Evolutionary conservation across 306 rosid genomes (phyloP).

Genomic region (Alnus rubra): DNA sequence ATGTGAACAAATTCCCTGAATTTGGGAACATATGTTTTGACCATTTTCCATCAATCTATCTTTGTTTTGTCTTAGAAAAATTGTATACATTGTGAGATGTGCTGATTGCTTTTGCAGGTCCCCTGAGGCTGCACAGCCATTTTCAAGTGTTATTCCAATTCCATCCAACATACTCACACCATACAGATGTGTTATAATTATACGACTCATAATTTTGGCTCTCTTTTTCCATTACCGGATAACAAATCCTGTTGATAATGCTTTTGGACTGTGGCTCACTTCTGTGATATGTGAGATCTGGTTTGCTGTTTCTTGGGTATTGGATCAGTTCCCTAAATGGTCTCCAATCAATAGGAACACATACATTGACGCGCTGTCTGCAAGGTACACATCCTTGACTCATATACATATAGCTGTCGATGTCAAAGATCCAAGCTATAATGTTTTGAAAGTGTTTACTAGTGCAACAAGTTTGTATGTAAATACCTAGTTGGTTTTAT

Average conservation of each 20-base stretch:
- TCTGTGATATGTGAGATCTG: constrained; percentile 95
- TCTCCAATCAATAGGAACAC: constrained; percentile 78
- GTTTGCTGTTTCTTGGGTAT: constrained; percentile 95
- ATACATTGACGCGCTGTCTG: constrained; percentile 64
- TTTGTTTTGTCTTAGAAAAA: neutral
- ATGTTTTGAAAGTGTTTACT: neutral
- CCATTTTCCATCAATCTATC: neutral
- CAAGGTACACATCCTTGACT: constrained; percentile 56
- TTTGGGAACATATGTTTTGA: neutral
- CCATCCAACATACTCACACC: constrained; percentile 65
- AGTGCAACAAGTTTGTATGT: neutral
- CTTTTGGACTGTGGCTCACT: constrained; percentile 94
- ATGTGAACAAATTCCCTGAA: neutral
- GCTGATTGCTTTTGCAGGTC: constrained; percentile 52
- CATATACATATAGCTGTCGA: neutral
- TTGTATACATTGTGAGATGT: neutral
- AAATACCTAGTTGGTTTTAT: neutral
- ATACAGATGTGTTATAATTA: constrained; percentile 63
- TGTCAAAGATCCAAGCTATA: neutral
- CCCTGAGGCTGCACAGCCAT: constrained; percentile 57
- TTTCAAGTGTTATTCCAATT: constrained; percentile 65
- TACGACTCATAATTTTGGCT: constrained; percentile 69
- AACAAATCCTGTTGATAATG: constrained; percentile 91
- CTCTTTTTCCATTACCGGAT: constrained; percentile 95
- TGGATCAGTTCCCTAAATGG: constrained; percentile 99